Conservation (phyloP, 2,329 filamentous ascomycete species). For the Talaromyces funiculosus region DNA sequence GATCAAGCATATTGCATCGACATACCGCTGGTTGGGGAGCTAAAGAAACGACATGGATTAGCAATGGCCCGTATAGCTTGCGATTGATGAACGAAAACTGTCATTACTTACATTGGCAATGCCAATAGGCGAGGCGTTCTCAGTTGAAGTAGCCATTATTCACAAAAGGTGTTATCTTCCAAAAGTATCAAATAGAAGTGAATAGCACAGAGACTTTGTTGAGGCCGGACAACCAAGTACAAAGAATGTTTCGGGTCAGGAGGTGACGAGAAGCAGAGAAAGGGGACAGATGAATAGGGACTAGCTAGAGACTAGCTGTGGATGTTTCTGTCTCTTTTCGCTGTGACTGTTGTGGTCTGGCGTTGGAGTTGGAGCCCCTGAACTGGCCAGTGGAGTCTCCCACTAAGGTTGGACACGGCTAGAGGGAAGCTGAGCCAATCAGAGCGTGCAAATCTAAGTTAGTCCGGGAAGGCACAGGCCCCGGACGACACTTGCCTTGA, state of each 20-base stretch:
- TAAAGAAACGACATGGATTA: conserved; percentile 26
- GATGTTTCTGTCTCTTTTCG: background rate
- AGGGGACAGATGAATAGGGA: conserved; percentile 5
- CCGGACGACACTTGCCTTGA: conserved; percentile 26
- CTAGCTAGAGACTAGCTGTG: conserved; percentile 3
- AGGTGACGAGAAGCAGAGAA: background rate
- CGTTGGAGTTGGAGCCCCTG: conserved; percentile 2
- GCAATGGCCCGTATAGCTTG: conserved; percentile 1
- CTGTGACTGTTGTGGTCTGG: background rate
- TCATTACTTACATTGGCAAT: conserved; percentile 62
- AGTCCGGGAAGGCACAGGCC: conserved; percentile 21
- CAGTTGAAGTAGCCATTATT: conserved; percentile 50
- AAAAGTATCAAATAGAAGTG: background rate
- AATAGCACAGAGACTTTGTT: background rate
- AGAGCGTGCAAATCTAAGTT: conserved; percentile 12
- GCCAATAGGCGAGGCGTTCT: conserved; percentile 63
- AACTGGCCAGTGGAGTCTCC: background rate
- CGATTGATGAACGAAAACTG: background rate
- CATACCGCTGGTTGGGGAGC: conserved; percentile 65
- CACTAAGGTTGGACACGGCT: background rate
- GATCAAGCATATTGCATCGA: conserved; percentile 30
- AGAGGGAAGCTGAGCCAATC: conserved; percentile 15
- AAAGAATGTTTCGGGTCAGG: conserved; percentile 1
- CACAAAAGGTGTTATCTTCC: background rate
- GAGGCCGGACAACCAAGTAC: background rate